Conservation (phyloP, 495 filamentous ascomycete species). For the Melanomma pulvis-pyrius region DNA sequence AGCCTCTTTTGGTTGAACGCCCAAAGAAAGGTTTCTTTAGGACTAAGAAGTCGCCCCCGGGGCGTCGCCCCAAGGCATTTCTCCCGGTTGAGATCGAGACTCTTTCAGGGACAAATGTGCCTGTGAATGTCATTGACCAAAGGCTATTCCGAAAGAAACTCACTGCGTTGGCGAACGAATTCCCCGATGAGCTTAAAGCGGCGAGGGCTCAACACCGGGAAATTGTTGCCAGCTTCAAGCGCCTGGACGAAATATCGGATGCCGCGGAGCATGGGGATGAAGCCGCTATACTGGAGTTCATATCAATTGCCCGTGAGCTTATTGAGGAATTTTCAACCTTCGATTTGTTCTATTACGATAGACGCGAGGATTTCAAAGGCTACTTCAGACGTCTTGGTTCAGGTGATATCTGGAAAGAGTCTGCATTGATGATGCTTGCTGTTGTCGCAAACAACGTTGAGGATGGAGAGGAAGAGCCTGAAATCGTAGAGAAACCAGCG, state of each 20-base stretch:
- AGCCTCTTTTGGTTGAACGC: background rate
- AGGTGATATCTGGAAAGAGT: slow-evolving; percentile 23
- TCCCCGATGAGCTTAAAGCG: slow-evolving; percentile 20
- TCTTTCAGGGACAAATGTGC: slow-evolving; percentile 17
- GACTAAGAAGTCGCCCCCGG: background rate
- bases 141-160: slow-evolving; percentile 10
- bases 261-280: slow-evolving; percentile 22
- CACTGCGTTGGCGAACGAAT: slow-evolving; percentile 4
- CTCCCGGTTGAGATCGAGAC: slow-evolving; percentile 3
- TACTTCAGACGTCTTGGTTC: slow-evolving; percentile 16
- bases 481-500: slow-evolving; percentile 46
- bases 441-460: slow-evolving; percentile 25
- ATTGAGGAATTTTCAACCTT: slow-evolving; percentile 68
- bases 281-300: slow-evolving; percentile 64
- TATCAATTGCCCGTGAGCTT: slow-evolving; percentile 72
- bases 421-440: slow-evolving; percentile 28
- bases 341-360: slow-evolving; percentile 63
- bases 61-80: slow-evolving; percentile 1
- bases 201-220: slow-evolving; percentile 20
- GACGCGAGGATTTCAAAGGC: slow-evolving; percentile 54
- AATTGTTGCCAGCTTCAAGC: slow-evolving; percentile 61
- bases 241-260: slow-evolving; percentile 6
- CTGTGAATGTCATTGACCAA: slow-evolving; percentile 4
- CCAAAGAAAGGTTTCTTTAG: slow-evolving; percentile 13
- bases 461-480: slow-evolving; percentile 47